These are phyloP conservation scores for Tubosaeta sp. DNA, from an alignment of 768 basidiomycete genomes.

Conservation along the genomic window DNA sequence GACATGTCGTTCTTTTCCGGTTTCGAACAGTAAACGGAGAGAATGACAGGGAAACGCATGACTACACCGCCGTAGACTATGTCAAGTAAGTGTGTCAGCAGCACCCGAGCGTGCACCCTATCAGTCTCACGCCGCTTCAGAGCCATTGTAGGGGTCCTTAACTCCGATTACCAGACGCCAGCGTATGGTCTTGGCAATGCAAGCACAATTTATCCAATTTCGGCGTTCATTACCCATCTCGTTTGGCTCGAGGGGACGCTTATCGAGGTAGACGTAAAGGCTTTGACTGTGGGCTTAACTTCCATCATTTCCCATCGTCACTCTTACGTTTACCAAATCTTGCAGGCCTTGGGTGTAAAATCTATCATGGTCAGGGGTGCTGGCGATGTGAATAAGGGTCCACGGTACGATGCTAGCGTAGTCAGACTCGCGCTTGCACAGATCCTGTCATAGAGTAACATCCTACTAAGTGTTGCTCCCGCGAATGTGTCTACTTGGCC, in stretches of 20 bases:
- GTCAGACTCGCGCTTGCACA: constrained; percentile 42
- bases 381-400: constrained; percentile 16
- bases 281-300: constrained; percentile 51
- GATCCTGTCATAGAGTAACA: constrained; percentile 24
- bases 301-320: background rate
- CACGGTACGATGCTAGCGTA: constrained; percentile 42
- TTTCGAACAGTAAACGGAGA: constrained; percentile 64
- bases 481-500: background rate
- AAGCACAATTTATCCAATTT: constrained; percentile 62
- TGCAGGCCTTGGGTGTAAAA: constrained; percentile 55
- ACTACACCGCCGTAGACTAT: constrained; percentile 82
- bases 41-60: constrained; percentile 89
- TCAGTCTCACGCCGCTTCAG: constrained; percentile 33
- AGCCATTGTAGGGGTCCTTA: constrained; percentile 66
- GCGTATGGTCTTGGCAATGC: constrained; percentile 57
- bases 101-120: background rate
- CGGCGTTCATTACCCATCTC: constrained; percentile 82
- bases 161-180: constrained; percentile 48
- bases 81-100: constrained; percentile 48
- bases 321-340: constrained; percentile 3
- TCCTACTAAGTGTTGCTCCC: constrained; percentile 4
- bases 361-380: constrained; percentile 46
- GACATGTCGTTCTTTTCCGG: constrained; percentile 1
- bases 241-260: constrained; percentile 65
- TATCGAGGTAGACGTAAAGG: constrained; percentile 57